Conservation (phyloP, 495 filamentous ascomycete genomes). For the Chaetomium cochliodes region DNA sequence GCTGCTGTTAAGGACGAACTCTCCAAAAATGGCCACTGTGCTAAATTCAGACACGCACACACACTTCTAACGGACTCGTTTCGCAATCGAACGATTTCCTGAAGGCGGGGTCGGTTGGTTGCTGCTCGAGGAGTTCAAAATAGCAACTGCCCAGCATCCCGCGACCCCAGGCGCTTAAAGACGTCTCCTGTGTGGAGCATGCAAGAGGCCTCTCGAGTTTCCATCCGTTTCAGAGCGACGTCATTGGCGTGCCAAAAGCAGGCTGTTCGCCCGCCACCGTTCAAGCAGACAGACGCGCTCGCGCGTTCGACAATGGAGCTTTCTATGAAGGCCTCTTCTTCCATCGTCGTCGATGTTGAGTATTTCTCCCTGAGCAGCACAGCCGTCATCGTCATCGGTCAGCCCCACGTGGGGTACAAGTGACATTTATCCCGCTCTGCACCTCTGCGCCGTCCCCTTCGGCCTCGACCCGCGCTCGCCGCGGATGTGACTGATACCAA, state of each 20-base stretch:
- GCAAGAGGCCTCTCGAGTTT: slow-evolving; percentile 34
- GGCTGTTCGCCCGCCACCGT: slow-evolving; percentile 21
- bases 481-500: not conserved
- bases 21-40: not conserved
- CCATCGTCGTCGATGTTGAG: too few species aligned
- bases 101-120: slow-evolving; percentile 24
- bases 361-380: not conserved
- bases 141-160: slow-evolving; percentile 36
- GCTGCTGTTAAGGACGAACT: not conserved
- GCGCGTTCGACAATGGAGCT: not conserved
- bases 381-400: not conserved
- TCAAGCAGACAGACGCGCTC: not conserved
- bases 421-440: not conserved
- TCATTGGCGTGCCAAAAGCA: slow-evolving; percentile 33
- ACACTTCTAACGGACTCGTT: not conserved
- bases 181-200: slow-evolving; percentile 33
- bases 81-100: slow-evolving; percentile 17
- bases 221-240: slow-evolving; percentile 26
- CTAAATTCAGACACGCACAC: not conserved
- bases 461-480: slow-evolving; percentile 1
- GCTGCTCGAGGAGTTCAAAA: slow-evolving; percentile 30
- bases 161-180: slow-evolving; percentile 40
- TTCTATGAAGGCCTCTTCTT: not conserved
- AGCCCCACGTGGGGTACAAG: not conserved
- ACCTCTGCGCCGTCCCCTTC: slow-evolving; percentile 1